Evolutionary conservation across 1,284 basidiomycete species (phyloP).

Genomic region (Ganoderma boninense): DNA sequence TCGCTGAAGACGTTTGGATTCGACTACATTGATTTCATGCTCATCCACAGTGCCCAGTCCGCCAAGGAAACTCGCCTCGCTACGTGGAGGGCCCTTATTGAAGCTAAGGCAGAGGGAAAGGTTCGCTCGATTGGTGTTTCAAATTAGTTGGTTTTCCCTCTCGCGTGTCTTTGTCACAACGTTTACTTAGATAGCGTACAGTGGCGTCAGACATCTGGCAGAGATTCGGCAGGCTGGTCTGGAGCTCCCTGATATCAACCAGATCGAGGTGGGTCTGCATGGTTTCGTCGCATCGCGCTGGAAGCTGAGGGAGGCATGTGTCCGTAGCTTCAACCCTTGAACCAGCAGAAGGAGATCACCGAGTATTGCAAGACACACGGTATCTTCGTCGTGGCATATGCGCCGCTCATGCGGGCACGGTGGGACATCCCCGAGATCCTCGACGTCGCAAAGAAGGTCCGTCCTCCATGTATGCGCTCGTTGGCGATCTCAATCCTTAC

Average conservation of each 20-base stretch:
- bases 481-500: not conserved
- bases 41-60: slow-evolving; percentile 63
- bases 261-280: slow-evolving; percentile 67
- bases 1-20: slow-evolving; percentile 32
- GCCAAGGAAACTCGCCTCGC: slow-evolving; percentile 52
- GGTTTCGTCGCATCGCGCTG: not conserved
- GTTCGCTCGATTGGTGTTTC: slow-evolving; percentile 65
- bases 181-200: slow-evolving; percentile 1
- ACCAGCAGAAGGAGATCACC: slow-evolving; percentile 83
- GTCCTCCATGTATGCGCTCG: not conserved
- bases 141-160: slow-evolving; percentile 60
- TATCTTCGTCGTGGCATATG: slow-evolving; percentile 78
- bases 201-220: slow-evolving; percentile 72
- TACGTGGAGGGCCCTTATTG: slow-evolving; percentile 53
- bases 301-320: not conserved
- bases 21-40: slow-evolving; percentile 64
- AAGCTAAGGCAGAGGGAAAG: slow-evolving; percentile 59
- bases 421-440: slow-evolving; percentile 50
- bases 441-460: slow-evolving; percentile 52
- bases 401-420: slow-evolving; percentile 55
- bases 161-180: slow-evolving; percentile 24
- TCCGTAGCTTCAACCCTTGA: slow-evolving; percentile 78
- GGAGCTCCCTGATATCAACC: slow-evolving; percentile 79
- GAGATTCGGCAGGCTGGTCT: slow-evolving; percentile 71
- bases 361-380: slow-evolving; percentile 73